Percentiles rank a stretch among this genome's conserved stretches.
phyloP scores from a whole-genome alignment of 345 rosid species.

The Mangifera indica region DNA sequence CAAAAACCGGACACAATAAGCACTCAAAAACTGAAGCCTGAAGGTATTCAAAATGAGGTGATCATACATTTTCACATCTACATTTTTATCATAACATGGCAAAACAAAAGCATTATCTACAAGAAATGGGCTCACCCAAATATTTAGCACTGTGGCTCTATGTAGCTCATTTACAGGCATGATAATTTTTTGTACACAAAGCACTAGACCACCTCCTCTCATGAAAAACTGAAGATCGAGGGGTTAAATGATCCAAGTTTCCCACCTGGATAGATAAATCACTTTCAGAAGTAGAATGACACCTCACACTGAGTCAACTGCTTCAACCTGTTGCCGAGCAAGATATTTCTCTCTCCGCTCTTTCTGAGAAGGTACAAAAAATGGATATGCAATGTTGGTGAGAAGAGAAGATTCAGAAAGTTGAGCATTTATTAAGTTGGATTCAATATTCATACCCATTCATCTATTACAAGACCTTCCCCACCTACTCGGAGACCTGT shows the following conservation, averaged over 20 bases:
- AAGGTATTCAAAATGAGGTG: background rate
- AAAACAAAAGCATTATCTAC: conserved; percentile 31
- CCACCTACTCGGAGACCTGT: conserved; percentile 75
- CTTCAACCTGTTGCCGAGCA: conserved; percentile 81
- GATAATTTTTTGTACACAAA: conserved; percentile 4
- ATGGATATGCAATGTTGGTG: background rate
- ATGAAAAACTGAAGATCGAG: conserved; percentile 9
- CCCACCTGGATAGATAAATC: background rate
- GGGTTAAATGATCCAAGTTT: background rate
- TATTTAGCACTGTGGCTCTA: background rate
- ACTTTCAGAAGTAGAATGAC: background rate
- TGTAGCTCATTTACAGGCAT: conserved; percentile 13
- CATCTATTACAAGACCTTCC: conserved; percentile 95
- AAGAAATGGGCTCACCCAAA: conserved; percentile 6
- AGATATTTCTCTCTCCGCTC: conserved; percentile 94
- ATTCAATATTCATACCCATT: conserved; percentile 62
- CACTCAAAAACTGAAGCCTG: conserved; percentile 3
- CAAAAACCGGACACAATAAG: background rate
- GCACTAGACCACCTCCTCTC: conserved; percentile 10
- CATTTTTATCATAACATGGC: conserved; percentile 4
- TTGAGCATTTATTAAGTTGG: background rate
- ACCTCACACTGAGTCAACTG: conserved; percentile 30
- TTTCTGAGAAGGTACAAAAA: conserved; percentile 46
- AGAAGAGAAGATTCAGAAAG: background rate
- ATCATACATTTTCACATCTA: background rate